Evolutionary conservation across 306 rosid genomes (phyloP).

Genomic region (Vigna angularis): DNA sequence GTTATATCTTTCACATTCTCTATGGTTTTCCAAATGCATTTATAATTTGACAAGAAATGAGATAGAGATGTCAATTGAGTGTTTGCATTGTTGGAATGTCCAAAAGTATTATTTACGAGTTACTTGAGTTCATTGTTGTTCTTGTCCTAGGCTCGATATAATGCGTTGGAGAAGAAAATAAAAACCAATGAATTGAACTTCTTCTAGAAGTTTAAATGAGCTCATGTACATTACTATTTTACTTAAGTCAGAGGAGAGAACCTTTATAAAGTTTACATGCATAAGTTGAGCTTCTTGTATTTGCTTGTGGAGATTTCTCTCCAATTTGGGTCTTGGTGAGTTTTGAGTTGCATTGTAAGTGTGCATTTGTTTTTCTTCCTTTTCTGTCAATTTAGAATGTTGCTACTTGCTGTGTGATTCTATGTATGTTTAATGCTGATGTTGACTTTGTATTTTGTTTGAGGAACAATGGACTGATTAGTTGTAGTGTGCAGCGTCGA

Average conservation of each 20-base stretch:
- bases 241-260: not conserved
- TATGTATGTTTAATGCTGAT: not conserved
- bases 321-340: not conserved
- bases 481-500: conserved; percentile 84
- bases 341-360: conserved; percentile 30
- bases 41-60: not conserved
- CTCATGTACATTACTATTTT: not conserved
- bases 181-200: not conserved
- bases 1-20: not conserved
- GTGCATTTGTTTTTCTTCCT: not conserved
- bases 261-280: not conserved
- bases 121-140: not conserved
- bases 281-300: not conserved
- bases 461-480: conserved; percentile 57
- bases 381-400: conserved; percentile 17
- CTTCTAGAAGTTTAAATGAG: not conserved
- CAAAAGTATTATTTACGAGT: not conserved
- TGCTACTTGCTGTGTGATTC: not conserved
- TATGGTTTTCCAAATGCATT: not conserved
- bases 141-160: not conserved
- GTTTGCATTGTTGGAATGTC: not conserved
- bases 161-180: not conserved
- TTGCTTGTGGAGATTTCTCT: not conserved
- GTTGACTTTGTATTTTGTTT: conserved; percentile 20
- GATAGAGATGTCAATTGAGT: not conserved